Evolutionary conservation across 1,139 yeast species (phyloP).

Genomic region (Nakaseomyces delphensis): DNA sequence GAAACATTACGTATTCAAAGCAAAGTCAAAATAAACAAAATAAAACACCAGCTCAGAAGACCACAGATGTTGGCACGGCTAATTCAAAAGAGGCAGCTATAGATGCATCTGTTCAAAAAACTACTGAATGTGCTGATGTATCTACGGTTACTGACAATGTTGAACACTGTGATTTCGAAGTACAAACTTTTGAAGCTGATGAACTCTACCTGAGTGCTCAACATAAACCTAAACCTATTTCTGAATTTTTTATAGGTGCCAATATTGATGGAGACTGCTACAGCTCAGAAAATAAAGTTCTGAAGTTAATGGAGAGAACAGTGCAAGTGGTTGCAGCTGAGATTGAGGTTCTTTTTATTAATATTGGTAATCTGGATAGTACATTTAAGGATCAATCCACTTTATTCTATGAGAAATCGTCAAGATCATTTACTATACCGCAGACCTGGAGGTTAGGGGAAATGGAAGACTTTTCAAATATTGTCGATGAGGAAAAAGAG

Average conservation of each 20-base stretch:
- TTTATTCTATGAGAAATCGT: conserved; percentile 6
- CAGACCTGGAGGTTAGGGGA: conserved; percentile 39
- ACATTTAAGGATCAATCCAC: conserved; percentile 35
- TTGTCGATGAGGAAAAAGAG: conserved; percentile 13
- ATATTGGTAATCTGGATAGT: conserved; percentile 27
- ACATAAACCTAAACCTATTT: conserved; percentile 18
- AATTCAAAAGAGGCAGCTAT: neutral
- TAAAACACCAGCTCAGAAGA: too few relatives aligned
- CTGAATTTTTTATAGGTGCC: conserved; percentile 21
- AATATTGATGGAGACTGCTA: conserved; percentile 10
- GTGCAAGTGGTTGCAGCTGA: conserved; percentile 37
- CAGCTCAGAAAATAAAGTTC: conserved; percentile 22
- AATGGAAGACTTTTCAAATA: conserved; percentile 21
- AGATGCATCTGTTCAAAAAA: neutral
- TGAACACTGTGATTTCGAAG: conserved; percentile 14
- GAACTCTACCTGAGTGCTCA: conserved; percentile 30
- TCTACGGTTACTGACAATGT: conserved; percentile 20
- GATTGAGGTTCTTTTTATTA: conserved; percentile 32
- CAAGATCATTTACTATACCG: neutral
- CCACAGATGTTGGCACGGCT: too few relatives aligned
- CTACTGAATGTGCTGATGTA: conserved; percentile 19
- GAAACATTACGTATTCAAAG: too few relatives aligned
- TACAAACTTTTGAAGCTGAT: conserved; percentile 35
- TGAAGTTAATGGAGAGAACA: conserved; percentile 33
- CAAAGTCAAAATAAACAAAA: too few relatives aligned